phyloP scores from a whole-genome alignment of 768 basidiomycete genomes.

The Phanerochaete carnosa region DNA sequence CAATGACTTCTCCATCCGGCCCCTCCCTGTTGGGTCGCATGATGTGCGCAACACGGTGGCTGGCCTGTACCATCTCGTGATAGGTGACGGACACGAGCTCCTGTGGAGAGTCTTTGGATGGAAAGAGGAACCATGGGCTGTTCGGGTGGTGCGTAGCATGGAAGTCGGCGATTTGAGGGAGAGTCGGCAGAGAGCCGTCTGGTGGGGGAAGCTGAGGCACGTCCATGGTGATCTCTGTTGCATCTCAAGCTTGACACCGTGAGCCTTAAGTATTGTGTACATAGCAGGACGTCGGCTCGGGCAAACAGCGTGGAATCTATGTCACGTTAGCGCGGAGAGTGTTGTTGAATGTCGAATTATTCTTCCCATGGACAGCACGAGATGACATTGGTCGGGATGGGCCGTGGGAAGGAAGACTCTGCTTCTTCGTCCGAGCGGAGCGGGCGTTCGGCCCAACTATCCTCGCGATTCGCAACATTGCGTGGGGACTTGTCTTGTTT shows the following conservation, averaged over 20 bases:
- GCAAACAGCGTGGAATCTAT: not conserved
- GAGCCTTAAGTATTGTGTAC: not conserved
- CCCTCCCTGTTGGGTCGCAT: slow-evolving; percentile 3
- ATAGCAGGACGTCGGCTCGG: not conserved
- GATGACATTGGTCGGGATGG: not conserved
- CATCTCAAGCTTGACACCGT: no score
- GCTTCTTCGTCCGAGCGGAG: not conserved
- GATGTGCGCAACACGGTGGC: slow-evolving; percentile 6
- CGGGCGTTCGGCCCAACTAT: not conserved
- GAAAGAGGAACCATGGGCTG: slow-evolving; percentile 4
- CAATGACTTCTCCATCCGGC: slow-evolving; percentile 6
- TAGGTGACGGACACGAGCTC: not conserved
- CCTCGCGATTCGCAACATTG: not conserved
- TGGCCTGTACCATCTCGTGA: slow-evolving; percentile 1
- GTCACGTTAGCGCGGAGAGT: not conserved
- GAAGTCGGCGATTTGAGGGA: slow-evolving; percentile 9
- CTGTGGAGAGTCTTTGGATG: not conserved
- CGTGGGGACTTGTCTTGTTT: not conserved
- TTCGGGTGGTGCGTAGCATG: not conserved
- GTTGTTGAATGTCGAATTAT: not conserved
- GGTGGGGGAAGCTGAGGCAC: not conserved
- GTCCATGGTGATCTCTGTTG: not conserved
- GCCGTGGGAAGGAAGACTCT: not conserved
- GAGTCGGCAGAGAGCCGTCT: slow-evolving; percentile 4
- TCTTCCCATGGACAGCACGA: not conserved